phyloP scores from a whole-genome alignment of 1,139 yeast genomes.

The Komagataea norvegica region DNA sequence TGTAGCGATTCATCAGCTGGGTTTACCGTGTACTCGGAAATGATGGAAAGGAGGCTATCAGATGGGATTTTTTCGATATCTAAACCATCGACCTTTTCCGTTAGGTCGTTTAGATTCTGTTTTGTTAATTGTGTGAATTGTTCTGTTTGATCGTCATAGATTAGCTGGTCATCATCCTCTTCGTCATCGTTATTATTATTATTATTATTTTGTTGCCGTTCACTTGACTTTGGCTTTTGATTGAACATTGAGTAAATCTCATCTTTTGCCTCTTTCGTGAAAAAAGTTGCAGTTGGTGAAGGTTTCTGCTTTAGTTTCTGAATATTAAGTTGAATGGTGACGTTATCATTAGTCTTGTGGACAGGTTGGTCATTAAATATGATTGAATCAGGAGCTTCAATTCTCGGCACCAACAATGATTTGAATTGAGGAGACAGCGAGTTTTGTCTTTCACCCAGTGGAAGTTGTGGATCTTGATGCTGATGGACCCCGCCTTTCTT shows the following conservation, averaged over 20 bases:
- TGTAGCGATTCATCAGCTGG: conserved; percentile 32
- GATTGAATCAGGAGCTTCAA: conserved; percentile 1
- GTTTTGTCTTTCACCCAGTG: too few relatives aligned
- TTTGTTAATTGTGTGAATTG: conserved; percentile 28
- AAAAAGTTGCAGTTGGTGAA: conserved; percentile 77
- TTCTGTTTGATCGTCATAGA: conserved; percentile 35
- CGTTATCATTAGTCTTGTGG: conserved; percentile 8
- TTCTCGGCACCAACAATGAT: conserved; percentile 5
- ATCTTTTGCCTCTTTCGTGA: conserved; percentile 68
- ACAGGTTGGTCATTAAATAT: background rate
- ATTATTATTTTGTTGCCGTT: too few relatives aligned
- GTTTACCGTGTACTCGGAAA: conserved; percentile 24
- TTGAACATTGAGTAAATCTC: conserved; percentile 78
- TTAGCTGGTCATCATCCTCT: conserved; percentile 27
- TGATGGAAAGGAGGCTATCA: conserved; percentile 8
- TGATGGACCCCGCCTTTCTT: background rate
- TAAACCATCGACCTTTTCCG: conserved; percentile 25
- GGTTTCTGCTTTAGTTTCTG: conserved; percentile 30
- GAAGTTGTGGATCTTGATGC: background rate
- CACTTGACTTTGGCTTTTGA: conserved; percentile 28
- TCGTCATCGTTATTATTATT: conserved; percentile 20
- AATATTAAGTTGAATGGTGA: conserved; percentile 20
- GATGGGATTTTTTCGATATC: conserved; percentile 9
- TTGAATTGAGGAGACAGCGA: conserved; percentile 8
- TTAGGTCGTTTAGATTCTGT: conserved; percentile 31